Conservation (phyloP, 768 basidiomycete species). For the Tylopilus cervinicoccineus region DNA sequence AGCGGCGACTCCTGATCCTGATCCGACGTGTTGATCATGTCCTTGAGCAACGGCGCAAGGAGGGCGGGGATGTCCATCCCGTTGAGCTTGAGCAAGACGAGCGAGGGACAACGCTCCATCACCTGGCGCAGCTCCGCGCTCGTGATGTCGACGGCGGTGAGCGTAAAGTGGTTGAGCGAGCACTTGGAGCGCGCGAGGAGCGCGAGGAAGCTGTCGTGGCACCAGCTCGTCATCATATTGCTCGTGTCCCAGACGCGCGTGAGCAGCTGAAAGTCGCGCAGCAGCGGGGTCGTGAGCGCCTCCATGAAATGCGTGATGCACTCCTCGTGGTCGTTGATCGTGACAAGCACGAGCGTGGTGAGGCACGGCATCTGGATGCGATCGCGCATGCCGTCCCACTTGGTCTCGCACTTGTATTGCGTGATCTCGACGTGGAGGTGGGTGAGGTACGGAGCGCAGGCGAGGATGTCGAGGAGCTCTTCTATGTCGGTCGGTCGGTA, state of each 20-base stretch:
- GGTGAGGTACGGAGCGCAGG: slow-evolving; percentile 22
- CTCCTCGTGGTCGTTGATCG: slow-evolving; percentile 27
- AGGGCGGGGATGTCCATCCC: slow-evolving; percentile 22
- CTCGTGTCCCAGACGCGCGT: slow-evolving; percentile 33
- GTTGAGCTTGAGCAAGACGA: slow-evolving; percentile 28
- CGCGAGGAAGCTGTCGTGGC: slow-evolving; percentile 25
- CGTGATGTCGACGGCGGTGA: slow-evolving; percentile 24
- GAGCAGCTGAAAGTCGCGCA: slow-evolving; percentile 31
- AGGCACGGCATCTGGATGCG: slow-evolving; percentile 30
- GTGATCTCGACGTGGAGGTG: slow-evolving; percentile 32
- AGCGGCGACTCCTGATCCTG: slow-evolving; percentile 17
- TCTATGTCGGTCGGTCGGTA: slow-evolving; percentile 27
- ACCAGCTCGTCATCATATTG: slow-evolving; percentile 26
- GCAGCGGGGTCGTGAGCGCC: slow-evolving; percentile 18
- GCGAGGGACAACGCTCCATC: slow-evolving; percentile 27
- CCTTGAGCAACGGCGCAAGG: slow-evolving; percentile 20
- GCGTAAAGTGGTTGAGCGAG: slow-evolving; percentile 29
- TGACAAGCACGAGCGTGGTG: slow-evolving; percentile 28
- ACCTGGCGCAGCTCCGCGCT: slow-evolving; percentile 22
- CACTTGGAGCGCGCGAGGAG: slow-evolving; percentile 27
- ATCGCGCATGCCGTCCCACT: slow-evolving; percentile 21
- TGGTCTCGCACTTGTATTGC: slow-evolving; percentile 26
- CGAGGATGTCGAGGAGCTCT: slow-evolving; percentile 24
- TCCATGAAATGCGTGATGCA: slow-evolving; percentile 26
- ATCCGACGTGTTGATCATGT: slow-evolving; percentile 22